Base-by-base conservation (phyloP, 1,284 basidiomycete genomes). In the Chalciporus piperatoides region DNA sequence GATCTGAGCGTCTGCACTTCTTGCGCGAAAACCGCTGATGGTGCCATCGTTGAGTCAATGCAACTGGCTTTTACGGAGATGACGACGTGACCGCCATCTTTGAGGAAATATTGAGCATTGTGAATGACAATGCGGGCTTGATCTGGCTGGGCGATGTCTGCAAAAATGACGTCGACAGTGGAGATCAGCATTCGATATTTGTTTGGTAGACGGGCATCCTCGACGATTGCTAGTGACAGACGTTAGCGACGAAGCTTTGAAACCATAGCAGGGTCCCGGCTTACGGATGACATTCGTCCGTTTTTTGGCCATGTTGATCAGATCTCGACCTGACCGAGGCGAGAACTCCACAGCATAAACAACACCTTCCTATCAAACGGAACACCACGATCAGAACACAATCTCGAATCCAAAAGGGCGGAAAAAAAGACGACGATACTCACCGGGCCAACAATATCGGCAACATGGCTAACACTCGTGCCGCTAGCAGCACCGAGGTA, bases 61-160 rank as follows among this genome's bases (percentile, higher is more conserved):
- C 96, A 99, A 68, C 91, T 95, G 42, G 97, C 97, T 79, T 99
- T 99, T 84, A 99, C 97, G 51, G 95, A 98, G 63, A 99, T 95
- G 62, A 99, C 84, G 58, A 85, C 80, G 64, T 97, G 91, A 4
- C 97, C 96, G 38, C 82, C 84, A 70, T 97, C 88, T 74, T 97
- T 97, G 58, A 99, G 80, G 86, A 99, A 99, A 69, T 89, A 87
- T 63, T 97, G 88, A 1, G 96, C 91, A 73, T 99, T 99, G 68
- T 88, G 80, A 38, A 84, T 81, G 53, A 98, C 92, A 64, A 97
- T 96, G 76, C 92, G 90, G 2, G 95, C 95, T 76, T 99, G 96
- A 72, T 99, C 95, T 42, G 96, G 96, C 69, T 99, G 96, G 2
- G 96, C 96, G 51, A 99, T 88, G 70, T 99, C 97, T 53, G 97